Percentiles rank a stretch among this genome's conserved stretches.
Conservation (phyloP, 2,329 filamentous ascomycete genomes). For the Aspergillus nomiae region DNA sequence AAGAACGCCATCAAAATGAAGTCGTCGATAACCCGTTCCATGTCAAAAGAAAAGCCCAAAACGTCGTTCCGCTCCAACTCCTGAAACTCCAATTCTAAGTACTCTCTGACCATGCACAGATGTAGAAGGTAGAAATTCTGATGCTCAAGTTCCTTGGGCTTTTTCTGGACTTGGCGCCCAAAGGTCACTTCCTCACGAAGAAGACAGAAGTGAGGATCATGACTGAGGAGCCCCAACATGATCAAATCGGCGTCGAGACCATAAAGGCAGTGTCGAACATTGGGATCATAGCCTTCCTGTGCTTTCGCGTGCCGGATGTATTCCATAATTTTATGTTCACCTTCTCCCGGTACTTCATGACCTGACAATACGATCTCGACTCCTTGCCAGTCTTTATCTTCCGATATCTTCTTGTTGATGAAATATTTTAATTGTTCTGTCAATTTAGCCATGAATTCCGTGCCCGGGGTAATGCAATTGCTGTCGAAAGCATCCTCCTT, state of each 20-base stretch:
- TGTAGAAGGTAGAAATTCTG: constrained; percentile 99
- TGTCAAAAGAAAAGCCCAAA: constrained; percentile 79
- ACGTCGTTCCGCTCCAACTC: constrained; percentile 75
- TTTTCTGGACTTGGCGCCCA: constrained; percentile 80
- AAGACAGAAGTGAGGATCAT: constrained; percentile 97
- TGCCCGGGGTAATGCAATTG: constrained; percentile 97
- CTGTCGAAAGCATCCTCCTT: constrained; percentile 97
- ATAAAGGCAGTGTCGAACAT: constrained; percentile 94
- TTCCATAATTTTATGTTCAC: constrained; percentile 99
- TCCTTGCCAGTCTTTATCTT: constrained; percentile 96
- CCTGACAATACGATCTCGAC: constrained; percentile 95
- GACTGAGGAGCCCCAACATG: constrained; percentile 95
- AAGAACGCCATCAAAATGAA: constrained; percentile 99
- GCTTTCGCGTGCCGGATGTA: constrained; percentile 98
- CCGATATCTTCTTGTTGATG: constrained; percentile 96
- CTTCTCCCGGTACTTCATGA: constrained; percentile 96
- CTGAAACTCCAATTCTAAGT: constrained; percentile 94
- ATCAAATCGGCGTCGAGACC: constrained; percentile 96
- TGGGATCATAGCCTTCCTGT: constrained; percentile 87
- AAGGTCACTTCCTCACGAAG: constrained; percentile 98
- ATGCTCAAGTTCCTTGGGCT: constrained; percentile 95
- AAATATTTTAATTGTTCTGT: constrained; percentile 96
- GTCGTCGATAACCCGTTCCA: constrained; percentile 97
- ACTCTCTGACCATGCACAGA: constrained; percentile 95
- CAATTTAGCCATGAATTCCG: constrained; percentile 96